Base-by-base conservation (phyloP, 2,329 filamentous ascomycete species). In the Calonectria hawksworthii region DNA sequence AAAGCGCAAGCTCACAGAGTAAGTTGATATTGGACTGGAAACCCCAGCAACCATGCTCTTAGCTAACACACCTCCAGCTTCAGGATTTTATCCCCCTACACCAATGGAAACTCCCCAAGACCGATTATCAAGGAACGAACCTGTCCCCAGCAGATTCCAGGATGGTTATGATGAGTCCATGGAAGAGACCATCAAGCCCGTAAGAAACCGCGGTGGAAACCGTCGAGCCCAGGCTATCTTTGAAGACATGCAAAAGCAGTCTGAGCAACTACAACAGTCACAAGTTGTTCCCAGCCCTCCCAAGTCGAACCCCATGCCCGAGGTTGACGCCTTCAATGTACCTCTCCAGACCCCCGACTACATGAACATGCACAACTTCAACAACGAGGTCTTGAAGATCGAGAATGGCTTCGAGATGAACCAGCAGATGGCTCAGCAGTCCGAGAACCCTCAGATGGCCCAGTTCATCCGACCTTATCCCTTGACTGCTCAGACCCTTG, bases 71-170 rank as follows among this genome's bases (percentile, higher is more conserved):
- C 41, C 59, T 30, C n/a, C 10, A 51, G 64, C 64, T 30, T 68
- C 73, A 93, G 92, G 87, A 77, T 93, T 92, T 79, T 91, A 91
- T 77, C 93, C 93, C 72, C 90, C 93, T 59, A 95, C 93, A 34
- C 93, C 94, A 68, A 90, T 90, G 80, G 91, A 92, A 68, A 94
- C 92, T 26, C 93, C 93, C 54, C 88, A 89, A 75, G 85, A 89
- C 75, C 85, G 86, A 65, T 79, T 86, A 52, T 80, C 83, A 56
- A 89, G 89, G 84, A 85, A 87, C 47, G 82, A 86, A 61, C 77
- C 83, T 21, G 83, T 84, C 4, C 86, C 86, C 3, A 86, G 83
- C 78, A 84, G 93, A 69, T 93, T 93, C 80, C 83, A 88, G 3
- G 91, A 93, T 32, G 88, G 87, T 59, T 92, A 92, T 76, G 92